Evolutionary conservation across 2,329 filamentous ascomycete genomes (phyloP), one percentile per base, ranked within the genome.

Genomic region (Talaromyces amestolkiae): DNA sequence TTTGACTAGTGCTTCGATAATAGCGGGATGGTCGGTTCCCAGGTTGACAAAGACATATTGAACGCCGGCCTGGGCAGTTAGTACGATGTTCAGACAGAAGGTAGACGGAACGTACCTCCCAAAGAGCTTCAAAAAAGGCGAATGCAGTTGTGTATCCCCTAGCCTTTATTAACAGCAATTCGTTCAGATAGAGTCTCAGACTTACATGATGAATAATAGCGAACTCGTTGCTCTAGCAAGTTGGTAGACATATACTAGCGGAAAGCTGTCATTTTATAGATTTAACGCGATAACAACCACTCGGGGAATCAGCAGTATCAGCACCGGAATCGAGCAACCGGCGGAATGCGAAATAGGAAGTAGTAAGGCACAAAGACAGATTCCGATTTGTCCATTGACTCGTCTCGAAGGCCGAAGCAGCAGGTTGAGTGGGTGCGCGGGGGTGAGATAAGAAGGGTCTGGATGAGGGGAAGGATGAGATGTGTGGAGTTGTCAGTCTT

Each of bases 111-210:
- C 84, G 84, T 73, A 86, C 85, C 77, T 92, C 89, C 88, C 88
- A 92, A 58, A 93, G 79, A 37, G 90, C 89, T 81, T 94, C 91
- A 69, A 94, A 93, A 77, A 94, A 93, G 75, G 91, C 91, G 72
- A 89, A 91, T 0, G 90, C 92, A 13, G 91, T 87, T 9, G 91
- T 93, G 75, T 93, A 84, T 37, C 72, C 72, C 76, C 76, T 76
- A 47, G 1, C 22, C 0, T 45, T 1, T 7, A 10, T 56, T 9
- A 56, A 15, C 9, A 35, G 1, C 49, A 54, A 22, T 56, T 17
- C 11, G n/a, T 56, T 22, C 11, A n/a, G 17, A 2, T 19, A 17
- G 17, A 33, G 3, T 11, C 1, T 35, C 7, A 22, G 6, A 24
- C 33, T 37, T 37, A 56, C 33, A 56, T 56, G n/a, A 22, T 39